Percentiles rank a stretch among this genome's conserved stretches.
Conservation (phyloP, 23 red algal species). For the Gracilaria caudata region DNA sequence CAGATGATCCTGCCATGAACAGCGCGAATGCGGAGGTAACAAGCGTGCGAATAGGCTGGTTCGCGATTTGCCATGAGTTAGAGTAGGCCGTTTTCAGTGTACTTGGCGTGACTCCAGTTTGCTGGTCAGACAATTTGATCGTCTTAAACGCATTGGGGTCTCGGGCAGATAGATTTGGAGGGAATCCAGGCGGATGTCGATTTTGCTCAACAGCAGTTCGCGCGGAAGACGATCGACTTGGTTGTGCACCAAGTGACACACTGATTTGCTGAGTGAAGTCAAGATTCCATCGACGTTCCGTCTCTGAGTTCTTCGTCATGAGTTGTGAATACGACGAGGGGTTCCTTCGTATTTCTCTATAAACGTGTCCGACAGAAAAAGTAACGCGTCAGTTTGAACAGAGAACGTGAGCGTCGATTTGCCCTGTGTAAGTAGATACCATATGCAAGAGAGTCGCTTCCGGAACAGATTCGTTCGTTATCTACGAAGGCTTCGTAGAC, state of each 20-base stretch:
- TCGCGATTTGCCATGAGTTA: slow-evolving; percentile 55
- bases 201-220: slow-evolving; percentile 41
- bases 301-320: neutral
- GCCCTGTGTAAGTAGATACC: too few relatives aligned
- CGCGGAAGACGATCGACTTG: slow-evolving; percentile 30
- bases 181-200: slow-evolving; percentile 50
- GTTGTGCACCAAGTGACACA: slow-evolving; percentile 35
- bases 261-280: slow-evolving; percentile 40
- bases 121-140: neutral
- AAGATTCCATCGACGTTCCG: slow-evolving; percentile 16
- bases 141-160: slow-evolving; percentile 14
- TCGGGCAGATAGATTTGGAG: slow-evolving; percentile 38
- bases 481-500: too few relatives aligned
- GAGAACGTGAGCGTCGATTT: too few relatives aligned
- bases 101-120: neutral
- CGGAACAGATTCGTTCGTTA: too few relatives aligned
- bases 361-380: too few relatives aligned
- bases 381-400: too few relatives aligned
- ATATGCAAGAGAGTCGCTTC: too few relatives aligned
- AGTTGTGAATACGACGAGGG: neutral
- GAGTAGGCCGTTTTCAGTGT: slow-evolving; percentile 20
- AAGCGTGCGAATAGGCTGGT: slow-evolving; percentile 46
- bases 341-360: too few relatives aligned
- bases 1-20: slow-evolving; percentile 44
- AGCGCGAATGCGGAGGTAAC: slow-evolving; percentile 55